A percentile compares a stretch with the other conserved stretches of the same genome.
Evolutionary conservation across 2,329 filamentous ascomycete species (phyloP).

Genomic region (Sordariomycetes sp.): DNA sequence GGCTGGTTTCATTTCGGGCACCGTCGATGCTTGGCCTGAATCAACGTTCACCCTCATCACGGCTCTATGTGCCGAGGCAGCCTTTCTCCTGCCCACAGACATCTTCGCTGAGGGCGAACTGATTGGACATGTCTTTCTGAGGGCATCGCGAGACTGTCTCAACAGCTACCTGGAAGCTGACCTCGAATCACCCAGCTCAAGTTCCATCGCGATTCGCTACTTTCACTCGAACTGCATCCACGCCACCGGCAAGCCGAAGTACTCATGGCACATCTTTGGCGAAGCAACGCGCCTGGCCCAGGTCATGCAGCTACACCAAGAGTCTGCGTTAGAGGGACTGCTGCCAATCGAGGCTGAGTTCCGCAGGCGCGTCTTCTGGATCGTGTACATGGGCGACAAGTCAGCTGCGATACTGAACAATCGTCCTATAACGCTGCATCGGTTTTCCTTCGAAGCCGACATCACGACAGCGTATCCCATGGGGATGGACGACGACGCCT

Average conservation of each 20-base stretch:
- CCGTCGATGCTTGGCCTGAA: constrained; percentile 17
- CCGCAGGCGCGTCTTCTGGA: constrained; percentile 26
- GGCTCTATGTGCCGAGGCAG: constrained; percentile 31
- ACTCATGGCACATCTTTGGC: constrained; percentile 35
- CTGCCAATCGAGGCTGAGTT: constrained; percentile 26
- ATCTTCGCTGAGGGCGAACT: constrained; percentile 27
- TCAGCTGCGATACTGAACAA: constrained; percentile 28
- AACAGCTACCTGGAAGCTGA: constrained; percentile 29
- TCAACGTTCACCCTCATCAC: constrained; percentile 30
- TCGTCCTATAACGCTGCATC: constrained; percentile 32
- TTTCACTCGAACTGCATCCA: constrained; percentile 36
- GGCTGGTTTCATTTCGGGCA: constrained; percentile 16
- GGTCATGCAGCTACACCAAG: constrained; percentile 31
- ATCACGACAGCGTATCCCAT: constrained; percentile 25
- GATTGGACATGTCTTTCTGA: constrained; percentile 26
- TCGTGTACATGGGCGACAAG: constrained; percentile 29
- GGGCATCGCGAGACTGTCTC: constrained; percentile 26
- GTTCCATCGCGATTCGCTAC: constrained; percentile 32
- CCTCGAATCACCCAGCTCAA: constrained; percentile 29
- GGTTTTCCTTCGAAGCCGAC: constrained; percentile 33
- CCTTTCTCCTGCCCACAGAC: constrained; percentile 27
- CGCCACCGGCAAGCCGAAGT: constrained; percentile 28
- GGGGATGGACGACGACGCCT: constrained; percentile 16
- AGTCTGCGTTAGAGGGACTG: constrained; percentile 23
- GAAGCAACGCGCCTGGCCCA: constrained; percentile 31